phyloP scores from a whole-genome alignment of 345 rosid genomes.

The Laguncularia racemosa region DNA sequence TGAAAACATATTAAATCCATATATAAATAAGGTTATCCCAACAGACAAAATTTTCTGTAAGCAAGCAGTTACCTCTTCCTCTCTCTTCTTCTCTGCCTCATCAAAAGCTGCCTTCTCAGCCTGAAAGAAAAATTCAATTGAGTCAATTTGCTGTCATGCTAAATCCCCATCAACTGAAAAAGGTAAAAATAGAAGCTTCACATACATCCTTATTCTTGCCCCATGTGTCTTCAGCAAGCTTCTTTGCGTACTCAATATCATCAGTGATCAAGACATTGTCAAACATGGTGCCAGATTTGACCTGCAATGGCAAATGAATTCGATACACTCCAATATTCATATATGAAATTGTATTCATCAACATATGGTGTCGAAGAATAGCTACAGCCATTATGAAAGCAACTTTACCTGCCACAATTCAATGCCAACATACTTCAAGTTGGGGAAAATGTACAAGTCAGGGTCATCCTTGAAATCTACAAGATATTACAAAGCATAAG shows the following conservation, averaged over 20 bases:
- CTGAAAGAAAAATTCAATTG: constrained; percentile 25
- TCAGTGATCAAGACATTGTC: constrained; percentile 75
- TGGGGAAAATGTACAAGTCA: constrained; percentile 80
- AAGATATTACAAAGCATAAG: background rate
- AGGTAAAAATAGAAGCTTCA: background rate
- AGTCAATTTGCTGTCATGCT: too few species aligned
- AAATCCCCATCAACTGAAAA: background rate
- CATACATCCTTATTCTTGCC: constrained; percentile 90
- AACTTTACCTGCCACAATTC: constrained; percentile 93
- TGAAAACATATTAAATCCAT: too few species aligned
- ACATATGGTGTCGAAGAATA: background rate
- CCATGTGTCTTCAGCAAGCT: constrained; percentile 92
- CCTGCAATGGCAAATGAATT: constrained; percentile 24
- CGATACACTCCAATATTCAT: too few species aligned
- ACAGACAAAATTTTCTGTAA: background rate
- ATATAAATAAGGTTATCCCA: too few species aligned
- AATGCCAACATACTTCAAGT: constrained; percentile 85
- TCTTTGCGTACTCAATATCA: constrained; percentile 81
- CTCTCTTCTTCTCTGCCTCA: constrained; percentile 76
- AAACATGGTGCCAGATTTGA: constrained; percentile 95
- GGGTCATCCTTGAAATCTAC: constrained; percentile 96
- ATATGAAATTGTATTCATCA: background rate
- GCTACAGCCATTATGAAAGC: background rate
- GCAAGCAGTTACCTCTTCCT: constrained; percentile 55
- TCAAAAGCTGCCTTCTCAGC: constrained; percentile 97